A percentile compares a stretch with the other conserved stretches of the same genome.
Conservation (phyloP, 176 grass and related monocot genomes). For the barley (Hordeum vulgare) region MorexV3_pseudomolecules_assembly NC_058521.1:605537036-605537535, state of each 20-base stretch:
- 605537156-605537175: neutral
- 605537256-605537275: neutral
- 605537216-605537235: neutral
- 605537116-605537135: neutral
- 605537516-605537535: no score
- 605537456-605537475: no score
- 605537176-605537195: no score
- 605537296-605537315: neutral
- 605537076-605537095: neutral
- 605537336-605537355: no score
- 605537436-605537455: no score
- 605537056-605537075: neutral
- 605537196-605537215: neutral
- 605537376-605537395: no score
- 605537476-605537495: no score
- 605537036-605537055: neutral
- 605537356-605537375: no score
- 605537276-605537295: neutral
- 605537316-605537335: no score
- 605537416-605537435: no score
- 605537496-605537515: no score
- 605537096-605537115: neutral
- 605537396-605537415: no score
- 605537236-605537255: neutral
- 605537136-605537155: neutral